These are phyloP conservation scores for Phytophthora quininea DNA, from an alignment of 352 stramenopile species.

Conservation along the genomic window DNA sequence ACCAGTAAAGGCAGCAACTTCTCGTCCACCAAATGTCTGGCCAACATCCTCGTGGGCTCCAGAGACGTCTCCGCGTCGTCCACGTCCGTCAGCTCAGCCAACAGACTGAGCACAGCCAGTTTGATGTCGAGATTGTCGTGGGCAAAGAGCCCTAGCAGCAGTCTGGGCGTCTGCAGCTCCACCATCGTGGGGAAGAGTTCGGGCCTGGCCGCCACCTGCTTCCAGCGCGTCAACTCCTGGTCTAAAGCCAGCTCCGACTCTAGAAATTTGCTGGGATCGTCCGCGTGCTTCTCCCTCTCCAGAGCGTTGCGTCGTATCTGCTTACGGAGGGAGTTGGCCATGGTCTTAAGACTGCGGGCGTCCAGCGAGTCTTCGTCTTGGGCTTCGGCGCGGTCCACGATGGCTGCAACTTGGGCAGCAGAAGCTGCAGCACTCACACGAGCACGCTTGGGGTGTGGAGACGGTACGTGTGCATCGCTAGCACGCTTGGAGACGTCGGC, in stretches of 20 bases:
- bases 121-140: conserved; percentile 87
- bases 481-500: conserved; percentile 17
- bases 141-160: conserved; percentile 77
- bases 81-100: conserved; percentile 77
- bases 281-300: conserved; percentile 76
- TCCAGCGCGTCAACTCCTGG: conserved; percentile 58
- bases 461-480: background rate
- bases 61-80: conserved; percentile 57
- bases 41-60: conserved; percentile 46
- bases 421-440: conserved; percentile 19
- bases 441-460: conserved; percentile 20
- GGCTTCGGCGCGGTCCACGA: conserved; percentile 53
- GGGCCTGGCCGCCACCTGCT: conserved; percentile 63
- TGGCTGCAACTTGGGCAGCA: conserved; percentile 42
- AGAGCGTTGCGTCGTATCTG: conserved; percentile 80
- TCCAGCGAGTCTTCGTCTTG: conserved; percentile 64
- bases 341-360: conserved; percentile 71
- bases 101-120: conserved; percentile 55
- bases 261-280: conserved; percentile 84
- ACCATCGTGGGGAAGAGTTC: conserved; percentile 60
- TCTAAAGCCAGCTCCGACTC: conserved; percentile 82
- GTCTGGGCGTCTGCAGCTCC: conserved; percentile 63
- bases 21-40: conserved; percentile 64
- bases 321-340: conserved; percentile 73
- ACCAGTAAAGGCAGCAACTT: conserved; percentile 63